Evolutionary conservation across 108 stramenopile species (phyloP).

Genomic region (Epithemia pelagica): DNA sequence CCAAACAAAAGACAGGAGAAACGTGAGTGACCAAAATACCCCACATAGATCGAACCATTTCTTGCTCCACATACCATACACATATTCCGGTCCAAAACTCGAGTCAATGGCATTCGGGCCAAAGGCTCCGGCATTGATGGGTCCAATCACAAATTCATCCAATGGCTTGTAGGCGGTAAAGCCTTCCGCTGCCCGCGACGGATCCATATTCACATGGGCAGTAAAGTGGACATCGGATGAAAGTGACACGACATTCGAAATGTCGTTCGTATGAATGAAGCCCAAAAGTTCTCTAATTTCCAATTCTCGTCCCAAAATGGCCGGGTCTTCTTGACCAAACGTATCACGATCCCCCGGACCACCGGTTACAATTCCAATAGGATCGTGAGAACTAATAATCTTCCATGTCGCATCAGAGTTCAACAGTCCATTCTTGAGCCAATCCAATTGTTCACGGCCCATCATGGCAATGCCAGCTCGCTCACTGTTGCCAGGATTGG

Average conservation of each 20-base stretch:
- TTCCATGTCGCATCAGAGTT: slow-evolving; percentile 36
- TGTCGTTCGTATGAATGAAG: slow-evolving; percentile 25
- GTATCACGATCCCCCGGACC: slow-evolving; percentile 8
- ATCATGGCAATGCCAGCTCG: slow-evolving; percentile 16
- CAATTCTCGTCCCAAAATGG: slow-evolving; percentile 26
- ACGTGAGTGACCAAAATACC: not conserved
- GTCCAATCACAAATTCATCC: slow-evolving; percentile 37
- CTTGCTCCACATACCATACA: slow-evolving; percentile 17
- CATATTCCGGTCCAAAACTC: slow-evolving; percentile 26
- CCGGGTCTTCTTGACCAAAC: slow-evolving; percentile 17
- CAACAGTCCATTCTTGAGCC: slow-evolving; percentile 28
- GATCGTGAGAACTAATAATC: slow-evolving; percentile 33
- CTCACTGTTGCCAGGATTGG: not conserved
- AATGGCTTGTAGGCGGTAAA: slow-evolving; percentile 25
- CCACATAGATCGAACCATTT: not conserved
- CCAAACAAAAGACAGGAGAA: not conserved
- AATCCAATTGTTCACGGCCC: slow-evolving; percentile 28
- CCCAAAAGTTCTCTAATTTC: slow-evolving; percentile 25
- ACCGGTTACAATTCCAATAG: slow-evolving; percentile 30
- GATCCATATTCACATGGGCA: slow-evolving; percentile 28
- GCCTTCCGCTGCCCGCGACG: slow-evolving; percentile 20
- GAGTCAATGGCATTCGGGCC: slow-evolving; percentile 35
- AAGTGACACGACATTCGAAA: slow-evolving; percentile 23
- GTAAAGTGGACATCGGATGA: slow-evolving; percentile 36
- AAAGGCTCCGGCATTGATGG: slow-evolving; percentile 31